Evolutionary conservation across 306 rosid genomes (phyloP), one percentile per base, ranked within the genome.

Genomic region (Inga leiocalycina): DNA sequence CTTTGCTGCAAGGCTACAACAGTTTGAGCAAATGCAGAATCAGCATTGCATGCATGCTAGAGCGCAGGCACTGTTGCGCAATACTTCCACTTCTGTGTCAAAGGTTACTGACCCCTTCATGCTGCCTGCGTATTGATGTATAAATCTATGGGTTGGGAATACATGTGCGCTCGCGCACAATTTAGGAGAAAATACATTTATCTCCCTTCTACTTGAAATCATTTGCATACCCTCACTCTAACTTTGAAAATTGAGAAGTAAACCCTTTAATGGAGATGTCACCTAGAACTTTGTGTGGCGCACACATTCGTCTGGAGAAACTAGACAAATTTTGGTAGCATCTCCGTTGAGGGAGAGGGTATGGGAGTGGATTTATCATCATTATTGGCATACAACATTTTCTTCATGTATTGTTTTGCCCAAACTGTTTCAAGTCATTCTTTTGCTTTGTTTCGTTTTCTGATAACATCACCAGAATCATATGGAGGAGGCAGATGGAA

Each of bases 11-110:
- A 91, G 94, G 86, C 87, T 93, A 51, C 94, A 90, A 35, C 98
- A 95, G 86, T 93, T 95, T 82, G 90, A 92, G 86, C 77, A 91
- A 73, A 93, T 91, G 95, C 98, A 93, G 84, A 75, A 77, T 68
- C 83, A 82, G 75, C 98, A 93, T 84, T 91, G 97, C 64, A 54
- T 56, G 81, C 89, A 84, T 81, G 78, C 85, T 19, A 93, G 87
- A 86, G 74, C 27, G 17, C 91, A 74, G 85, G 65, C 90, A 24
- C 88, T 79, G 72, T 30, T 74, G 13, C 85, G 80, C 71, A 88
- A 64, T 57, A 71, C 14, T 73, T 77, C 94, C n/a, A 48, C 80
- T 65, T 84, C 90, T 61, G 32, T 71, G 27, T 71, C 88, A 64
- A 86, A 85, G 98, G 98, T 92, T 80, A 48, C 80, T 83, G 51